Conservation (phyloP, 495 filamentous ascomycete genomes). For the Rostrohypoxylon terebratum region DNA sequence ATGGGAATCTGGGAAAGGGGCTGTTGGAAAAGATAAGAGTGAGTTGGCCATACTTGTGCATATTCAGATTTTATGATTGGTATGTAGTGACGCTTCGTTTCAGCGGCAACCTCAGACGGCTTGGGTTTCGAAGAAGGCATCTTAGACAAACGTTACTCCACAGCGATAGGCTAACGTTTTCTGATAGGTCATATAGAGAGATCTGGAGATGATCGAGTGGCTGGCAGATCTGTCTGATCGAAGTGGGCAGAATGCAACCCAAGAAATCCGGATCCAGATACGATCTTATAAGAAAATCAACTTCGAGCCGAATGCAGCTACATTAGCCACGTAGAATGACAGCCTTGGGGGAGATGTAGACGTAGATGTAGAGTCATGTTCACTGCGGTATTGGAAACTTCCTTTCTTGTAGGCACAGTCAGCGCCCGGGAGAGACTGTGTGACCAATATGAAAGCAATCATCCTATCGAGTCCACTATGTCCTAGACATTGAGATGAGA, state of each 20-base stretch:
- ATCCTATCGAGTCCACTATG: slow-evolving; percentile 49
- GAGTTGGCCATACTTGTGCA: slow-evolving; percentile 56
- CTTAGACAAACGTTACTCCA: slow-evolving; percentile 17
- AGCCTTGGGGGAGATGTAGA: slow-evolving; percentile 19
- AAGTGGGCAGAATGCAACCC: slow-evolving; percentile 9
- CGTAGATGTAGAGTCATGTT: slow-evolving; percentile 31
- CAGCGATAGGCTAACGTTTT: slow-evolving; percentile 1
- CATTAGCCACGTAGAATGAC: slow-evolving; percentile 25
- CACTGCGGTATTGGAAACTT: slow-evolving; percentile 16
- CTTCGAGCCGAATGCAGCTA: slow-evolving; percentile 25
- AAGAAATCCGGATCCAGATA: slow-evolving; percentile 23
- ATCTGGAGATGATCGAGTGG: not conserved
- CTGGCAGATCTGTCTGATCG: slow-evolving; percentile 9
- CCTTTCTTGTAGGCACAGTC: slow-evolving; percentile 21
- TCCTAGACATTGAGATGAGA: slow-evolving; percentile 54
- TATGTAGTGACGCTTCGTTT: slow-evolving; percentile 73
- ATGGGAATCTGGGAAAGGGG: slow-evolving; percentile 55
- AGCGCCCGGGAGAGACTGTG: slow-evolving; percentile 45
- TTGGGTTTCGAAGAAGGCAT: slow-evolving; percentile 73
- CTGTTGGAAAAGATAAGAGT: slow-evolving; percentile 62
- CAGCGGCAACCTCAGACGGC: slow-evolving; percentile 75
- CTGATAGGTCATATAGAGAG: not conserved
- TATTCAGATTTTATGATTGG: slow-evolving; percentile 67
- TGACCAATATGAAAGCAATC: slow-evolving; percentile 50
- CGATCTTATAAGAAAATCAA: slow-evolving; percentile 31